Conservation (phyloP, 2,329 filamentous ascomycete species). For the Xylaria sp. region DNA sequence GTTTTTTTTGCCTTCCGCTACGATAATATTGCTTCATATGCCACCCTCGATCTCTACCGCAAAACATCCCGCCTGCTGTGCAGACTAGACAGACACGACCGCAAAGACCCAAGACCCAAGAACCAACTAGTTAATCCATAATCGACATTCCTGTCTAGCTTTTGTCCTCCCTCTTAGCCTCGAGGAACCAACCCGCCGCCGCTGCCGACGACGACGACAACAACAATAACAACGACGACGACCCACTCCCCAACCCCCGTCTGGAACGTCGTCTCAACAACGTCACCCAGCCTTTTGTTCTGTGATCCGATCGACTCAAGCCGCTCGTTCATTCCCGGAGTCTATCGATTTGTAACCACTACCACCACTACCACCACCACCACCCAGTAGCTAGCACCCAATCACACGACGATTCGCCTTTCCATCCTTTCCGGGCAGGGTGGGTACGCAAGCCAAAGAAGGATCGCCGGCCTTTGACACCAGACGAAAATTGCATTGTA, state of each 20-base stretch:
- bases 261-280: background rate
- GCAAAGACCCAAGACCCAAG: background rate
- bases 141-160: constrained; percentile 12
- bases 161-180: constrained; percentile 1
- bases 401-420: background rate
- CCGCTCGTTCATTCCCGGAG: constrained; percentile 3
- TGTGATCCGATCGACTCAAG: constrained; percentile 2
- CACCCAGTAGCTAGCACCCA: background rate
- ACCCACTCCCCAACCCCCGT: background rate
- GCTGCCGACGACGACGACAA: background rate
- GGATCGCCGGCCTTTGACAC: background rate
- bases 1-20: constrained; percentile 5
- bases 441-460: no score
- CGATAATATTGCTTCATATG: constrained; percentile 4
- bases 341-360: constrained; percentile 1
- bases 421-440: background rate
- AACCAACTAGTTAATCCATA: constrained; percentile 1
- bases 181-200: constrained; percentile 6
- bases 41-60: background rate
- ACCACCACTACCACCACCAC: background rate
- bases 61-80: constrained; percentile 17
- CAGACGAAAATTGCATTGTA: constrained; percentile 5
- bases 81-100: constrained; percentile 8
- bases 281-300: background rate
- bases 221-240: background rate